Conservation (phyloP, 2,329 filamentous ascomycete genomes). For the Colletotrichum sidae region DNA sequence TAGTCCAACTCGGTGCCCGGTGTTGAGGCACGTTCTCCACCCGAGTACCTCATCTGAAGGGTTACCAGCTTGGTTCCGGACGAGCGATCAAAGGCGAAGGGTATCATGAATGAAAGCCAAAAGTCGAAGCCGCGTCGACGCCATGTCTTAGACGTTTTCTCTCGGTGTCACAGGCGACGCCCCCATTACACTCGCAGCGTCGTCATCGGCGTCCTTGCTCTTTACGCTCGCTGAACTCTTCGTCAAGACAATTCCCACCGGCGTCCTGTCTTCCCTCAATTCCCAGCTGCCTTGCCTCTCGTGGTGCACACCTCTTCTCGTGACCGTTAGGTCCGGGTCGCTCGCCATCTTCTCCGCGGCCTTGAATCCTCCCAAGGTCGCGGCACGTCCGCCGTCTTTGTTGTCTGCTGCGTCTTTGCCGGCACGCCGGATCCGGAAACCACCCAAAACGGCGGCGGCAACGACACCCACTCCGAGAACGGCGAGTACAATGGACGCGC, state of each 20-base stretch:
- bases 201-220: slow-evolving; percentile 44
- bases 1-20: too few species aligned
- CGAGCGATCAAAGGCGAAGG: slow-evolving; percentile 13
- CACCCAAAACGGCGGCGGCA: slow-evolving; percentile 48
- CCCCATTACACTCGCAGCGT: slow-evolving; percentile 49
- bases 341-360: slow-evolving; percentile 57
- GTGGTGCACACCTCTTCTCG: slow-evolving; percentile 48
- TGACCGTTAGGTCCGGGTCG: slow-evolving; percentile 57
- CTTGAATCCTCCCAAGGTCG: slow-evolving; percentile 54
- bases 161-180: slow-evolving; percentile 51
- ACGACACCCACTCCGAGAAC: slow-evolving; percentile 48
- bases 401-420: not conserved
- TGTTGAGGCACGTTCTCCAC: too few species aligned
- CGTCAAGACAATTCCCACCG: slow-evolving; percentile 41
- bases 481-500: slow-evolving; percentile 54
- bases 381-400: slow-evolving; percentile 32
- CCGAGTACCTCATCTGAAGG: too few species aligned
- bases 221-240: slow-evolving; percentile 38
- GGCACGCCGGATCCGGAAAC: slow-evolving; percentile 46
- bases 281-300: slow-evolving; percentile 65
- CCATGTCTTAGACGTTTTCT: slow-evolving; percentile 50
- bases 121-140: not conserved
- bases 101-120: slow-evolving; percentile 36
- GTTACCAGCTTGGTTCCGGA: too few species aligned
- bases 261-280: slow-evolving; percentile 45